Conservation (phyloP, 805 yeast genomes). For the Yarrowia bubula region DNA sequence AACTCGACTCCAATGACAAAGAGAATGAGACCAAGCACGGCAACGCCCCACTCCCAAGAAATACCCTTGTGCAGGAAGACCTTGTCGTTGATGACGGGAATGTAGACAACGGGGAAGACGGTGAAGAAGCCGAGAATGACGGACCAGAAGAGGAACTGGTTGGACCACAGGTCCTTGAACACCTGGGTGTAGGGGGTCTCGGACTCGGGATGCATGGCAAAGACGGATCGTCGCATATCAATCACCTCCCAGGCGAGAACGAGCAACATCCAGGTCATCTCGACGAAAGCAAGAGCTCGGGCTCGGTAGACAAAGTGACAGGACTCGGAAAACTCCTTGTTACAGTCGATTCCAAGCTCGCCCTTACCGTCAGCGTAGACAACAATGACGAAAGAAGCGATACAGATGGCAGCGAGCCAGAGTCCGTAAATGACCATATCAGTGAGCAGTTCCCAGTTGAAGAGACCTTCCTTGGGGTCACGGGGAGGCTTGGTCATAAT, state of each 20-base stretch:
- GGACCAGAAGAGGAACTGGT: constrained; percentile 80
- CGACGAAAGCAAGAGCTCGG: constrained; percentile 73
- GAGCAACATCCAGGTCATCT: constrained; percentile 84
- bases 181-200: constrained; percentile 60
- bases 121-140: constrained; percentile 65
- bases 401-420: constrained; percentile 70
- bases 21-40: constrained; percentile 54
- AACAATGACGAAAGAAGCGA: constrained; percentile 61
- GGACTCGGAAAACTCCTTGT: constrained; percentile 45
- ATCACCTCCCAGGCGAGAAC: constrained; percentile 82
- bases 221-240: constrained; percentile 66
- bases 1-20: constrained; percentile 62
- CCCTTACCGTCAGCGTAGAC: constrained; percentile 69
- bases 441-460: constrained; percentile 61
- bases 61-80: constrained; percentile 74
- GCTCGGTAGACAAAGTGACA: constrained; percentile 71
- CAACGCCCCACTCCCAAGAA: constrained; percentile 77
- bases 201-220: constrained; percentile 65
- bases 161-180: constrained; percentile 64
- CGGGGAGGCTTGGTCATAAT: constrained; percentile 65
- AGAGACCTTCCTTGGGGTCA: constrained; percentile 52
- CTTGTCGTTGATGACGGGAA: constrained; percentile 77
- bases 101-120: constrained; percentile 78
- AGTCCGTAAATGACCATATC: constrained; percentile 74
- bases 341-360: constrained; percentile 63